Percentiles rank a stretch among this genome's conserved stretches.
These are phyloP conservation scores for Backusella parvicylindrica DNA, from an alignment of 192 early-diverging fungal genomes.

Conservation along the genomic window DNA sequence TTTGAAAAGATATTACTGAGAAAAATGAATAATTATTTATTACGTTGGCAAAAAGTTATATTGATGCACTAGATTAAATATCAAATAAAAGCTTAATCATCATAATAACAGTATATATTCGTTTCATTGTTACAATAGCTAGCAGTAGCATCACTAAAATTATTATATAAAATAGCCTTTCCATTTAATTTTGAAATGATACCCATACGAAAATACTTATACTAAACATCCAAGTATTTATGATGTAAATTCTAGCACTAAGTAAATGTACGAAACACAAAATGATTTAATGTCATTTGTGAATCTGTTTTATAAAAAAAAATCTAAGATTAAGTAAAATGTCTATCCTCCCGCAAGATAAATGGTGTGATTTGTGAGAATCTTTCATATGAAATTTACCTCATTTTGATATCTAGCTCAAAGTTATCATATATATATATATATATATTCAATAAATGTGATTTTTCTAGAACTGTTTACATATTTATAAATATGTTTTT, in stretches of 20 bases:
- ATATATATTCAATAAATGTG: too few species aligned
- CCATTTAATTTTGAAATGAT: neutral
- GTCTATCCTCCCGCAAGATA: neutral
- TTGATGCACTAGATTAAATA: neutral
- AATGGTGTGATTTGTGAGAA: neutral
- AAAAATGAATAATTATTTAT: too few species aligned
- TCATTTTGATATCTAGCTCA: too few species aligned
- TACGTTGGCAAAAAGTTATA: neutral
- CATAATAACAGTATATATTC: neutral
- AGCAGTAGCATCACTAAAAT: neutral
- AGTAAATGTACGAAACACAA: neutral
- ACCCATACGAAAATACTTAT: neutral
- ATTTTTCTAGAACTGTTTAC: neutral
- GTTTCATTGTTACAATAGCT: neutral
- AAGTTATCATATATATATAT: too few species aligned
- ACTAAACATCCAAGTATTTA: neutral
- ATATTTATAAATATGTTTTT: neutral
- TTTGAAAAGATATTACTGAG: neutral
- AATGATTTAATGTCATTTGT: neutral
- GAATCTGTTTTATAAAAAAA: neutral
- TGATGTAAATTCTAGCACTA: neutral
- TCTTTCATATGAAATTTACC: neutral
- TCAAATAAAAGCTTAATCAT: neutral
- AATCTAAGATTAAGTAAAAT: neutral
- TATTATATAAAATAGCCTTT: too few species aligned